A percentile compares a stretch with the other conserved stretches of the same genome.
phyloP scores from a whole-genome alignment of 805 yeast genomes.

The Zygoascus ofunaensis region DNA sequence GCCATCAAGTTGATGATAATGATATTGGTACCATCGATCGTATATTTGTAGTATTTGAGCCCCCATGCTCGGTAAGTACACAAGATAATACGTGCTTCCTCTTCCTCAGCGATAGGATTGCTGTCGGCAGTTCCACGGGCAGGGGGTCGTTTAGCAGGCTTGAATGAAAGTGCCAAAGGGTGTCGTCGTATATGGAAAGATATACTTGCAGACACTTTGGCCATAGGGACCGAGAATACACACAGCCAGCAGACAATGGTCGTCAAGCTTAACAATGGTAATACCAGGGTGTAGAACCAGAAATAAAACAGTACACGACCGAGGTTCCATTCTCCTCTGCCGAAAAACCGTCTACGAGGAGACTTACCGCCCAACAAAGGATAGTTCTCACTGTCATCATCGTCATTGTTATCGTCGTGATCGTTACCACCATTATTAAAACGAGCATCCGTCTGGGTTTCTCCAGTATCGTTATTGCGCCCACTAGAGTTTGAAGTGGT shows the following conservation, averaged over 20 bases:
- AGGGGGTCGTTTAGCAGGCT: conserved; percentile 34
- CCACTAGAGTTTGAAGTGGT: too few relatives aligned
- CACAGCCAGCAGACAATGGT: conserved; percentile 64
- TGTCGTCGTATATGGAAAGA: conserved; percentile 76
- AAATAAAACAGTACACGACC: conserved; percentile 73
- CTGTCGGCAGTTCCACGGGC: conserved; percentile 17
- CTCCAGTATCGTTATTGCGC: background rate
- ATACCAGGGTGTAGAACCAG: conserved; percentile 57
- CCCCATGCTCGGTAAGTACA: conserved; percentile 93
- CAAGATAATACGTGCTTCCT: conserved; percentile 47
- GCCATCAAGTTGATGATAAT: conserved; percentile 78
- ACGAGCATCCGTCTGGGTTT: background rate
- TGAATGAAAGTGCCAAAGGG: conserved; percentile 80
- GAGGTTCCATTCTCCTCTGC: conserved; percentile 84
- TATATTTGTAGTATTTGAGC: conserved; percentile 86
- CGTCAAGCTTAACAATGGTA: conserved; percentile 53
- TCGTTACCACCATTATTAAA: background rate
- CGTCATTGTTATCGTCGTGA: background rate
- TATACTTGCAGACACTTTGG: conserved; percentile 61
- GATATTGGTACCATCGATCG: conserved; percentile 92
- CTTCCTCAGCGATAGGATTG: conserved; percentile 15
- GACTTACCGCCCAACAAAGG: conserved; percentile 7
- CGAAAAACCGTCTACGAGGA: conserved; percentile 53
- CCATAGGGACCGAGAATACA: conserved; percentile 90
- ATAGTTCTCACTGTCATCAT: conserved; percentile 6